These are phyloP conservation scores for Melampsora americana DNA, from an alignment of 1,284 basidiomycete genomes.

Conservation along the genomic window DNA sequence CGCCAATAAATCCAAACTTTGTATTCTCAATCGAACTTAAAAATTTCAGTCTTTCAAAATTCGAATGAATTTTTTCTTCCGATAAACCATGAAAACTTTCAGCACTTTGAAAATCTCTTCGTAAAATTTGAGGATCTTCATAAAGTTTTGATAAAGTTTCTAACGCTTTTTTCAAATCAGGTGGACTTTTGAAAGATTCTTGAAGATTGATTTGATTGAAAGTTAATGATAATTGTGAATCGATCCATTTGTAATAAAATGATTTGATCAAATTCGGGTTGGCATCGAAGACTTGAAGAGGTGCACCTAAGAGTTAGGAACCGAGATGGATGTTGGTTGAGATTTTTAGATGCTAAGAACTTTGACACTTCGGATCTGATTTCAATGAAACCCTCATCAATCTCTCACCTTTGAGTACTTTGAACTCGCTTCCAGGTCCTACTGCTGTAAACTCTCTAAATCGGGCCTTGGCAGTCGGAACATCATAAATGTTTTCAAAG, in stretches of 20 bases:
- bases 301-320: conserved; percentile 16
- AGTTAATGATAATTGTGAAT: conserved; percentile 9
- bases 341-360: too few species aligned
- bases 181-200: neutral
- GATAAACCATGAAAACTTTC: conserved; percentile 5
- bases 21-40: conserved; percentile 17
- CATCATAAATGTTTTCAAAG: conserved; percentile 36
- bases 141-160: conserved; percentile 10
- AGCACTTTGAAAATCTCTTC: conserved; percentile 25
- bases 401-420: conserved; percentile 25
- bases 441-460: conserved; percentile 19
- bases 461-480: neutral
- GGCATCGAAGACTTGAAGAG: conserved; percentile 36
- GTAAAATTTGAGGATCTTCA: conserved; percentile 11
- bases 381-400: too few species aligned
- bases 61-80: conserved; percentile 19
- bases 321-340: too few species aligned
- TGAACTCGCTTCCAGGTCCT: conserved; percentile 3
- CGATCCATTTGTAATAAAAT: conserved; percentile 30
- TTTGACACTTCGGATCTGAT: too few species aligned
- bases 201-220: neutral
- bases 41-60: conserved; percentile 13
- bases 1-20: conserved; percentile 32
- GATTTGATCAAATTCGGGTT: conserved; percentile 19
- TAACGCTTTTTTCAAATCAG: conserved; percentile 1